phyloP scores from a whole-genome alignment of 116 monocot species.

The Thalassia testudinum region DNA sequence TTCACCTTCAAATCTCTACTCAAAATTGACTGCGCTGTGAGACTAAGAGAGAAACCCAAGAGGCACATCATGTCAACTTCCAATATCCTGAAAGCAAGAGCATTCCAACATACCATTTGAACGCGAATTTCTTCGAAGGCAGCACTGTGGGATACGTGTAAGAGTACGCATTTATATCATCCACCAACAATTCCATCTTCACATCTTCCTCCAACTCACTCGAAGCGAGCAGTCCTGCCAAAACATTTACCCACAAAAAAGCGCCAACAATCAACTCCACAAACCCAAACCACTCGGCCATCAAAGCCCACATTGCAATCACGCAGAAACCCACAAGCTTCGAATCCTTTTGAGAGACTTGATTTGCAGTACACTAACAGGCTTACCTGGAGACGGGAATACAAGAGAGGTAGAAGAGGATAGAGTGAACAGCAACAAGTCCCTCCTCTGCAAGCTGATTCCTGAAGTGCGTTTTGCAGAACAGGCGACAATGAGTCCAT shows the following conservation, averaged over 20 bases:
- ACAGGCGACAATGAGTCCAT: slow-evolving; percentile 7
- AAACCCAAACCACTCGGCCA: no score
- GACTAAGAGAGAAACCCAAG: no score
- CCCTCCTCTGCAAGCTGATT: slow-evolving; percentile 25
- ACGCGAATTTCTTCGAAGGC: slow-evolving; percentile 48
- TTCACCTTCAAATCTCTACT: no score
- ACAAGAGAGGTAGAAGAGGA: slow-evolving; percentile 21
- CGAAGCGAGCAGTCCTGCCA: slow-evolving; percentile 39
- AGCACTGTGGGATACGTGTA: slow-evolving; percentile 60
- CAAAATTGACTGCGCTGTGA: no score
- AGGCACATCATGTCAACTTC: no score
- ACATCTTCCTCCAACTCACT: slow-evolving; percentile 41
- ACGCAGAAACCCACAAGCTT: not conserved
- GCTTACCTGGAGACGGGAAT: slow-evolving; percentile 27
- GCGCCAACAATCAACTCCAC: not conserved
- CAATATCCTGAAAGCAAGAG: no score
- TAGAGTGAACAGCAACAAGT: slow-evolving; percentile 30
- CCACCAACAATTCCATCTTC: slow-evolving; percentile 46
- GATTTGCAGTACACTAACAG: not conserved
- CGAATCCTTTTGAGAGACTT: not conserved
- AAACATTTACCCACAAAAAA: no score
- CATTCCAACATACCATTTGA: slow-evolving; percentile 62
- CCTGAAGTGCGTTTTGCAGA: slow-evolving; percentile 10
- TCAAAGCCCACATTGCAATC: not conserved
- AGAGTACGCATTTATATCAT: slow-evolving; percentile 88